phyloP scores from a whole-genome alignment of 169 alveolate species.

The Blepharisma undulans region DNA sequence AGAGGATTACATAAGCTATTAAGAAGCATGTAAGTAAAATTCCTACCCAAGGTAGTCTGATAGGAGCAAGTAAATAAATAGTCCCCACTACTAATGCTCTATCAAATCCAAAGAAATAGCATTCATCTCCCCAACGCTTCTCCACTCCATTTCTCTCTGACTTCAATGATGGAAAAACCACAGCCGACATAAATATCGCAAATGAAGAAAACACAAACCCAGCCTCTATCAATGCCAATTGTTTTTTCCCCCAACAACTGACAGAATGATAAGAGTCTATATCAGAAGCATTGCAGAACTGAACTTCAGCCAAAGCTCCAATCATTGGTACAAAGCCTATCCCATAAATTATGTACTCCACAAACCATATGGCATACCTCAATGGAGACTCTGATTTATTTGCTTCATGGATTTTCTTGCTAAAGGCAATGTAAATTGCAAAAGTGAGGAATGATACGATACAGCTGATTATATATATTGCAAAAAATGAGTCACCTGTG shows the following conservation, averaged over 20 bases:
- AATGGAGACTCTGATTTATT: neutral
- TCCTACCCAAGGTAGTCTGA: neutral
- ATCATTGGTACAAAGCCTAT: constrained; percentile 11
- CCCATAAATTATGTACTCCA: constrained; percentile 23
- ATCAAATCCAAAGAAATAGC: constrained; percentile 16
- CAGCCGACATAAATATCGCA: neutral
- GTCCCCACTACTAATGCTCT: neutral
- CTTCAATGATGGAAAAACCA: neutral
- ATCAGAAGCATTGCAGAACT: neutral
- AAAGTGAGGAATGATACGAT: neutral
- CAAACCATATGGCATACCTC: neutral
- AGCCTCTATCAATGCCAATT: constrained; percentile 2
- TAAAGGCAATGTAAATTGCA: neutral
- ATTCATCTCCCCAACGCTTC: constrained; percentile 24
- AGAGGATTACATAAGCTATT: neutral
- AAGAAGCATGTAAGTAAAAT: neutral
- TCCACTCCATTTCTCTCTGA: constrained; percentile 32
- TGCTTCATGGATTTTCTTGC: neutral
- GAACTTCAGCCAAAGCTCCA: neutral
- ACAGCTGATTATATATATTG: neutral
- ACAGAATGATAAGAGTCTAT: neutral
- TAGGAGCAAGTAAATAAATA: constrained; percentile 4
- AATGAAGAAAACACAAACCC: constrained; percentile 5
- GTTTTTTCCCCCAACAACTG: constrained; percentile 18
- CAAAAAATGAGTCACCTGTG: constrained; percentile 3